A percentile compares a stretch with the other conserved stretches of the same genome.
These are phyloP conservation scores for Luzula sylvatica DNA, from an alignment of 176 grass and related monocot species.

Conservation along the genomic window DNA sequence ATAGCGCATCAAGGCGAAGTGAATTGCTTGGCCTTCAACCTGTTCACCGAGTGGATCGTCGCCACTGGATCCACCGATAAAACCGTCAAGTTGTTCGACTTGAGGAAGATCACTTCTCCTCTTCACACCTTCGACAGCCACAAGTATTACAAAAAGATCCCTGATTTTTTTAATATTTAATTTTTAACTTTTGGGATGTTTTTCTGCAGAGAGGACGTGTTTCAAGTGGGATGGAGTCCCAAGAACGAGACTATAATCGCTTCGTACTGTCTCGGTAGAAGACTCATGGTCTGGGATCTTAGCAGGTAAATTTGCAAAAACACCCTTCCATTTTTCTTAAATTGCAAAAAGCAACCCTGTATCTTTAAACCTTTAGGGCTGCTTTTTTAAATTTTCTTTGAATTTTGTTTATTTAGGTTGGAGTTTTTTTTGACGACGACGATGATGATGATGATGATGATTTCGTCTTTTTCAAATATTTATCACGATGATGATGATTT, in stretches of 20 bases:
- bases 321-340: too few relatives aligned
- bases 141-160: slow-evolving; percentile 45
- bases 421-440: too few relatives aligned
- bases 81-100: slow-evolving; percentile 95
- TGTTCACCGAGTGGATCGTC: slow-evolving; percentile 97
- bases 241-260: slow-evolving; percentile 96
- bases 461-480: too few relatives aligned
- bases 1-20: slow-evolving; percentile 93
- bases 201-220: slow-evolving; percentile 71
- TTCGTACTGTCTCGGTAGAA: slow-evolving; percentile 86
- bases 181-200: neutral
- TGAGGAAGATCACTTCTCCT: slow-evolving; percentile 67
- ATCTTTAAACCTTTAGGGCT: too few relatives aligned
- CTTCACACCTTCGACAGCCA: slow-evolving; percentile 87
- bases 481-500: slow-evolving; percentile 94
- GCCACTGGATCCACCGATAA: slow-evolving; percentile 96
- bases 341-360: too few relatives aligned
- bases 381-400: too few relatives aligned
- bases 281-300: slow-evolving; percentile 97
- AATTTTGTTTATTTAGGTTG: too few relatives aligned
- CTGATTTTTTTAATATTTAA: too few relatives aligned
- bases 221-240: slow-evolving; percentile 99
- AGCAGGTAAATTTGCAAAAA: slow-evolving; percentile 95
- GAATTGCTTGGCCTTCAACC: slow-evolving; percentile 94
- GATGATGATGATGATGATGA: too few relatives aligned